Evolutionary conservation across 1,284 basidiomycete species (phyloP).

Genomic region (Lignosus rhinocerotis): DNA sequence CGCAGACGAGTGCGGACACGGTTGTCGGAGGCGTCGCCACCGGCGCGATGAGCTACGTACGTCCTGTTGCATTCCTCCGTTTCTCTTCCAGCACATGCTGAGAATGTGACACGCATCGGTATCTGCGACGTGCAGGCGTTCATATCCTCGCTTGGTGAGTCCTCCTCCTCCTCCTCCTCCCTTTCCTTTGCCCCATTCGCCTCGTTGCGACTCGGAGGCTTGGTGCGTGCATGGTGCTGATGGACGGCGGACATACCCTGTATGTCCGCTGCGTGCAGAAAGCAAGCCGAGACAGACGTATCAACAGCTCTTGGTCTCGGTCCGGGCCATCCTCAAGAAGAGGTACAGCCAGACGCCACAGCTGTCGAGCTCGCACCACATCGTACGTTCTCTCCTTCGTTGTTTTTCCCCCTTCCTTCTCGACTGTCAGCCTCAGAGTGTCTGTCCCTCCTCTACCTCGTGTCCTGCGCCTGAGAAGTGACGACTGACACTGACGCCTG

Average conservation of each 20-base stretch:
- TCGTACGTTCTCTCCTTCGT: constrained; percentile 42
- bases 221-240: neutral
- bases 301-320: constrained; percentile 65
- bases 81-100: neutral
- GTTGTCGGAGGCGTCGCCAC: constrained; percentile 79
- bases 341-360: constrained; percentile 83
- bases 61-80: constrained; percentile 25
- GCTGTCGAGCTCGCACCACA: constrained; percentile 70
- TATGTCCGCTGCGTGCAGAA: constrained; percentile 33
- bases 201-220: no score
- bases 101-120: neutral
- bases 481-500: neutral
- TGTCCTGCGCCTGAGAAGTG: neutral
- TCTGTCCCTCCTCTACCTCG: neutral
- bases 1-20: constrained; percentile 91
- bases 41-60: constrained; percentile 83
- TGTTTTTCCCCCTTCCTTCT: neutral
- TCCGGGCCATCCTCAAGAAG: constrained; percentile 62
- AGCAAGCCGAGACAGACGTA: constrained; percentile 73
- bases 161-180: no score
- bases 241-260: neutral
- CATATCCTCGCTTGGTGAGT: constrained; percentile 41
- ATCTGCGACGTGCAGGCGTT: constrained; percentile 57
- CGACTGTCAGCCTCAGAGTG: no score
- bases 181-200: no score